A percentile compares a stretch with the other conserved stretches of the same genome.
phyloP scores from a whole-genome alignment of 2,329 filamentous ascomycete species.

The Boeremia lycopersici region DNA sequence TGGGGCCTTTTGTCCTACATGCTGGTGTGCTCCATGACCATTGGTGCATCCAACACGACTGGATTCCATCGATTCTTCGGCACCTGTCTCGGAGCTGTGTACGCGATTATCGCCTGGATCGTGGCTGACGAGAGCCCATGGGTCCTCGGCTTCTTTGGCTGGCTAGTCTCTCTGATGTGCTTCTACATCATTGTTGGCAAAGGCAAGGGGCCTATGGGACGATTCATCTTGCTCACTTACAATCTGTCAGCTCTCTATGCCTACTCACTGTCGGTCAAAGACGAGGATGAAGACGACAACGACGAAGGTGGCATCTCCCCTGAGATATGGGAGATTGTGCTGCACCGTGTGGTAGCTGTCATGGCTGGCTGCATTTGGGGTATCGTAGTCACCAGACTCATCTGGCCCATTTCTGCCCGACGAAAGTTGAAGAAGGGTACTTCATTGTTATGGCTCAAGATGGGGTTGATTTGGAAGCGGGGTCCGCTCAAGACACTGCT shows the following conservation, averaged over 20 bases:
- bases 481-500: slow-evolving; percentile 79
- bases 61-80: slow-evolving; percentile 85
- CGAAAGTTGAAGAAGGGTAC: slow-evolving; percentile 88
- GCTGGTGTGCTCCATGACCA: slow-evolving; percentile 97
- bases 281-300: slow-evolving; percentile 76
- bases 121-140: slow-evolving; percentile 74
- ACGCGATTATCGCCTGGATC: slow-evolving; percentile 79
- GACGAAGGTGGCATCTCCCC: slow-evolving; percentile 82
- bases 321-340: slow-evolving; percentile 83
- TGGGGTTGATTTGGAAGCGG: slow-evolving; percentile 95
- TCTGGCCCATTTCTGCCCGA: slow-evolving; percentile 93
- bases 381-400: slow-evolving; percentile 82
- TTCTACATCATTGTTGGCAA: slow-evolving; percentile 88
- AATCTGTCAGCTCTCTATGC: slow-evolving; percentile 94
- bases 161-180: slow-evolving; percentile 78
- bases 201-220: slow-evolving; percentile 85
- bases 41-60: slow-evolving; percentile 93
- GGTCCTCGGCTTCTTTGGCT: slow-evolving; percentile 79
- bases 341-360: slow-evolving; percentile 86
- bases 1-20: slow-evolving; percentile 98
- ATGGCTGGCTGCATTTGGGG: slow-evolving; percentile 90
- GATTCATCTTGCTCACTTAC: slow-evolving; percentile 94
- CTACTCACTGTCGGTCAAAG: slow-evolving; percentile 82
- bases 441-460: slow-evolving; percentile 88
- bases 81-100: slow-evolving; percentile 78